Evolutionary conservation across 192 early-diverging fungal species (phyloP).

Genomic region (Radiomyces spectabilis): DNA sequence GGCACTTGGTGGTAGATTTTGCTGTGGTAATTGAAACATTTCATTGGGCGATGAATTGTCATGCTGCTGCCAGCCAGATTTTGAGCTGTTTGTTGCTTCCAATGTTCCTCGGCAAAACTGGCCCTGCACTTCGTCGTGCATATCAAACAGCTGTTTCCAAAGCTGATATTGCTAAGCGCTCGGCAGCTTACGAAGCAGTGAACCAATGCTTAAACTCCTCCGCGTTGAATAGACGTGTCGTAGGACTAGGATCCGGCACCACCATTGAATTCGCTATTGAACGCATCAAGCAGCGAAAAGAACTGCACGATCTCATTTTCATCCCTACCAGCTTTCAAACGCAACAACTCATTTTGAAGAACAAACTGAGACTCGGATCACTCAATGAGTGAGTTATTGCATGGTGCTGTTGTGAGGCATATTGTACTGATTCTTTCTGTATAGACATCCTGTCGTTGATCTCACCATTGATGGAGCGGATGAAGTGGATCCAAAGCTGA

Average conservation of each 20-base stretch:
- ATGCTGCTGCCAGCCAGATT: no score
- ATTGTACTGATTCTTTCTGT: not conserved
- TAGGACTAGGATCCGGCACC: conserved; percentile 79
- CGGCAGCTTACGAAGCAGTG: no score
- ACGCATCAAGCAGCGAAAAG: conserved; percentile 45
- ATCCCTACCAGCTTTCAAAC: conserved; percentile 91
- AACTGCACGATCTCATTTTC: conserved; percentile 63
- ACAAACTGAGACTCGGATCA: conserved; percentile 65
- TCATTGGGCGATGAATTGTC: no score
- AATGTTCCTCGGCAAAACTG: no score
- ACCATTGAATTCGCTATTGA: conserved; percentile 80
- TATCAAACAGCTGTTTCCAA: no score
- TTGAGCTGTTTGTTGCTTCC: no score
- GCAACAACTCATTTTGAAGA: conserved; percentile 67
- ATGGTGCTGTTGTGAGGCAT: not conserved
- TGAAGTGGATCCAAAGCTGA: conserved; percentile 74
- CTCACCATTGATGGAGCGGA: conserved; percentile 94
- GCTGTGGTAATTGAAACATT: no score
- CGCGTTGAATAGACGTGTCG: no score
- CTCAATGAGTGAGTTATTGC: conserved; percentile 50
- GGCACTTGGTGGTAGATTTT: no score
- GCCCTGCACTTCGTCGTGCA: no score
- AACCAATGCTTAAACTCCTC: no score
- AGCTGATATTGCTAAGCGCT: no score
- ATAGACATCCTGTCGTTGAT: conserved; percentile 63